These are phyloP conservation scores for Microascus cirrosus DNA, from an alignment of 2,329 filamentous ascomycete species.

Conservation along the genomic window DNA sequence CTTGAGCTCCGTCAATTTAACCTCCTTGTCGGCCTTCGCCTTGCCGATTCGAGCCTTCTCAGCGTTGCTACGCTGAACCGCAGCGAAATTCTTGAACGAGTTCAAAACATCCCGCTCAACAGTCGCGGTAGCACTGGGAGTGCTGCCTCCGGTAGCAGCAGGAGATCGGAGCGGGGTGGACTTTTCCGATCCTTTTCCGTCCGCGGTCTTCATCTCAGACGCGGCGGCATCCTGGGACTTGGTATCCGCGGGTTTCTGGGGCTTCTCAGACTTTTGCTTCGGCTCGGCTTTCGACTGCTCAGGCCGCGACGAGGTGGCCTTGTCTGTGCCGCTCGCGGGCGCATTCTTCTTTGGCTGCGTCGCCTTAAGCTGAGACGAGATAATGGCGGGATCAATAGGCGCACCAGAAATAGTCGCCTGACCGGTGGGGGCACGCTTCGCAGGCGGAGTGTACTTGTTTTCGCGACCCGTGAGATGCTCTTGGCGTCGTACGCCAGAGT, in stretches of 20 bases:
- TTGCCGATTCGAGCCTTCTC: slow-evolving; percentile 47
- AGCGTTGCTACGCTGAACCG: slow-evolving; percentile 39
- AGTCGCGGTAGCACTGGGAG: slow-evolving; percentile 45
- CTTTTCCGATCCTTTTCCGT: slow-evolving; percentile 16
- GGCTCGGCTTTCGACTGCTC: slow-evolving; percentile 15
- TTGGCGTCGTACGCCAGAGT: slow-evolving; percentile 79
- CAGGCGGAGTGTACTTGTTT: slow-evolving; percentile 83
- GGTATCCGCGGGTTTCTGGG: slow-evolving; percentile 13
- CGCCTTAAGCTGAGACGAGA: slow-evolving; percentile 65
- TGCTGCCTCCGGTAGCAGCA: slow-evolving; percentile 24
- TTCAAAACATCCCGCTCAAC: slow-evolving; percentile 51
- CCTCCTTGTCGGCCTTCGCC: slow-evolving; percentile 67
- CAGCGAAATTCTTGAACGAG: slow-evolving; percentile 55
- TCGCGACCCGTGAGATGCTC: slow-evolving; percentile 48
- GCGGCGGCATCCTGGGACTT: slow-evolving; percentile 8
- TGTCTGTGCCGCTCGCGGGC: neutral
- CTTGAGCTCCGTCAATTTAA: slow-evolving; percentile 88
- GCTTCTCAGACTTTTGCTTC: neutral
- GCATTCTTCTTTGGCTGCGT: slow-evolving; percentile 24
- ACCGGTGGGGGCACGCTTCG: slow-evolving; percentile 65
- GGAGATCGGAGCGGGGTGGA: slow-evolving; percentile 2
- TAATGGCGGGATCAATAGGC: slow-evolving; percentile 79
- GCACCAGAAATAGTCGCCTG: slow-evolving; percentile 65
- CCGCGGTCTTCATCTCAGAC: slow-evolving; percentile 8
- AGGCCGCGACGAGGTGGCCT: slow-evolving; percentile 1